A percentile compares a stretch with the other conserved stretches of the same genome.
Evolutionary conservation across 2,329 filamentous ascomycete species (phyloP).

Genomic region (Stagonosporopsis chrysanthemi): DNA sequence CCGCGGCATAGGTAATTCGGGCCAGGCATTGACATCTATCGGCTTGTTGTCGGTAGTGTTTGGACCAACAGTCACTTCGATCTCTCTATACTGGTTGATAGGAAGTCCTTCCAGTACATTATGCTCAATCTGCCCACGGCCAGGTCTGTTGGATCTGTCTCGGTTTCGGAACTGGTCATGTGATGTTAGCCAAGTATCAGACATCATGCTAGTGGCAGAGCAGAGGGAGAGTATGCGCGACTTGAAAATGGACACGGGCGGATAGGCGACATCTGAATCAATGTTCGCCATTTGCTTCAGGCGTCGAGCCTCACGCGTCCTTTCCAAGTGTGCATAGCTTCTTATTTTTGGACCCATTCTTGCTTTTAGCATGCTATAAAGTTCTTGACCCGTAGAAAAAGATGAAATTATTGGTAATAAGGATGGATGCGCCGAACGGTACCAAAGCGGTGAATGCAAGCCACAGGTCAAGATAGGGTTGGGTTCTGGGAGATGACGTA

Average conservation of each 20-base stretch:
- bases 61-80: slow-evolving; percentile 70
- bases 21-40: slow-evolving; percentile 71
- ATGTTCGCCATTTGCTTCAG: neutral
- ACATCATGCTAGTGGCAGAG: neutral
- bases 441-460: neutral
- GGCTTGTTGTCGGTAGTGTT: slow-evolving; percentile 69
- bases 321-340: neutral
- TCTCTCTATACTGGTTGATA: slow-evolving; percentile 87
- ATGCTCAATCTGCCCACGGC: slow-evolving; percentile 67
- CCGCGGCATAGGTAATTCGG: slow-evolving; percentile 86
- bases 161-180: slow-evolving; percentile 61
- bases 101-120: slow-evolving; percentile 78
- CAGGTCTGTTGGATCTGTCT: slow-evolving; percentile 64
- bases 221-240: neutral
- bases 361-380: neutral
- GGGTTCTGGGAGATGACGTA: slow-evolving; percentile 33
- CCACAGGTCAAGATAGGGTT: neutral
- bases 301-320: neutral
- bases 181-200: slow-evolving; percentile 28
- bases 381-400: neutral
- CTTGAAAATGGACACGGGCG: neutral
- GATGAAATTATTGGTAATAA: slow-evolving; percentile 5
- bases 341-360: neutral
- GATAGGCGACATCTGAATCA: neutral
- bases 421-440: neutral